Percentiles rank a stretch among this genome's conserved stretches.
These are phyloP conservation scores for Pyrenochaeta sp. DNA, from an alignment of 2,329 filamentous ascomycete species.

Conservation along the genomic window DNA sequence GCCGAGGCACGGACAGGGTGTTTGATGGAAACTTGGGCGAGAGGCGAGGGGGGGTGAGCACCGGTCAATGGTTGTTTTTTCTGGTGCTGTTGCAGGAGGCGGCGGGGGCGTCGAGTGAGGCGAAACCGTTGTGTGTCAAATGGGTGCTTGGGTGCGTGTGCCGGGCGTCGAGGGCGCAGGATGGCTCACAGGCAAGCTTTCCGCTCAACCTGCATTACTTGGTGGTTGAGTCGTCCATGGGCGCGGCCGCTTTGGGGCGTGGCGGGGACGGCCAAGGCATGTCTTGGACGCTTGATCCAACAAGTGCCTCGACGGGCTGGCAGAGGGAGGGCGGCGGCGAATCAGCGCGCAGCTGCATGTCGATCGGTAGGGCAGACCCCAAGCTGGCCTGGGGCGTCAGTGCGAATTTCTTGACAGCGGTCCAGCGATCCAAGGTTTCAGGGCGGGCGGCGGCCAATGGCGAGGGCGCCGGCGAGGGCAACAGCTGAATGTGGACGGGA, in stretches of 20 bases:
- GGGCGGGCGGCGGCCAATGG: constrained; percentile 17
- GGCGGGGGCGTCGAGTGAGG: neutral
- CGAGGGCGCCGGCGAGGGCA: neutral
- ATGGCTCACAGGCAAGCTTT: neutral
- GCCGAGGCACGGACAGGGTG: too few species aligned
- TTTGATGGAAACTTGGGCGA: too few species aligned
- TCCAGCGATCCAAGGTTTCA: constrained; percentile 9
- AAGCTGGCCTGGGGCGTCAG: constrained; percentile 26
- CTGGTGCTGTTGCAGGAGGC: neutral
- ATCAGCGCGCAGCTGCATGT: constrained; percentile 5
- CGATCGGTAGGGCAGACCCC: constrained; percentile 14
- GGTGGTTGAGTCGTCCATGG: constrained; percentile 2
- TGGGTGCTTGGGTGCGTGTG: too few species aligned
- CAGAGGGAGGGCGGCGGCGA: constrained; percentile 9
- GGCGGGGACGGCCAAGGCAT: constrained; percentile 23
- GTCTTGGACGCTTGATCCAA: neutral
- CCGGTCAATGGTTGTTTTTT: too few species aligned
- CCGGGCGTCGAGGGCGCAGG: too few species aligned
- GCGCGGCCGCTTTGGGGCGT: constrained; percentile 22
- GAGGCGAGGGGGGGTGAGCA: too few species aligned
- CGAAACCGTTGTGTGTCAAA: too few species aligned
- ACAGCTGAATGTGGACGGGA: constrained; percentile 7
- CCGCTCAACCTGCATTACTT: neutral
- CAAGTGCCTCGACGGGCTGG: neutral
- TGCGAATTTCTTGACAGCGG: constrained; percentile 18